Base-by-base conservation (phyloP, 306 rosid genomes). In the Herpetospermum pedunculosum region DNA sequence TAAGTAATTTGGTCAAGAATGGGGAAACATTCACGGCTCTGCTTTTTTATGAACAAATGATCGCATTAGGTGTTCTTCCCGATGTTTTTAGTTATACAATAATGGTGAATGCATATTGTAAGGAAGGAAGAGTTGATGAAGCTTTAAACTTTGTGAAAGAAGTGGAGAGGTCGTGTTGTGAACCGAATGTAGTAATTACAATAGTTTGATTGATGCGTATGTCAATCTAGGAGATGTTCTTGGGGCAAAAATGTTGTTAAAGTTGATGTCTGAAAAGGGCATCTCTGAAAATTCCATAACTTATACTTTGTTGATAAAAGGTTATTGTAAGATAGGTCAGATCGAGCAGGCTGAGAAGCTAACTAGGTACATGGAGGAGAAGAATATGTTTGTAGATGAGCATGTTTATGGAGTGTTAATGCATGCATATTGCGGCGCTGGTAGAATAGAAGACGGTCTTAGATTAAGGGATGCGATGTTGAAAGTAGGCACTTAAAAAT, bases 191-290 rank as follows among this genome's bases (percentile, higher is more conserved):
- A 23, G 93, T 90, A 62, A 85, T 58, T 92, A 87, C 71, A 92
- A 92, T 81, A 80, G 82, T 47, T 86, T 88, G 86, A 80, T 92
- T 76, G 81, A 85, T 74, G 97, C 93, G 79, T 86, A 81, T 78
- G 88, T 82, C 44, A 54, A 75, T 41, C 37, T 13, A 70, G 89
- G 96, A 68, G 98, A 87, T 67, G 38, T 83, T 52, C 81, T 59
- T 57, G 89, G 86, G 15, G 92, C 84, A 1, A 81, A 77, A 65
- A 57, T 72, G 74, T 89, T 84, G 73, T 73, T 89, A 81, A 52
- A 75, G 48, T 77, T 83, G 83, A 90, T 92, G 92, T 69, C 70
- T 13, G 82, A 84, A 34, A 88, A 58, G 79, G 88, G 89, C 10
- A 76, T 88, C 71, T 21, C 15, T 35, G 75, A 83, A 74, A 92